phyloP scores from a whole-genome alignment of 768 basidiomycete genomes.

The Hypholoma sublateritium region DNA sequence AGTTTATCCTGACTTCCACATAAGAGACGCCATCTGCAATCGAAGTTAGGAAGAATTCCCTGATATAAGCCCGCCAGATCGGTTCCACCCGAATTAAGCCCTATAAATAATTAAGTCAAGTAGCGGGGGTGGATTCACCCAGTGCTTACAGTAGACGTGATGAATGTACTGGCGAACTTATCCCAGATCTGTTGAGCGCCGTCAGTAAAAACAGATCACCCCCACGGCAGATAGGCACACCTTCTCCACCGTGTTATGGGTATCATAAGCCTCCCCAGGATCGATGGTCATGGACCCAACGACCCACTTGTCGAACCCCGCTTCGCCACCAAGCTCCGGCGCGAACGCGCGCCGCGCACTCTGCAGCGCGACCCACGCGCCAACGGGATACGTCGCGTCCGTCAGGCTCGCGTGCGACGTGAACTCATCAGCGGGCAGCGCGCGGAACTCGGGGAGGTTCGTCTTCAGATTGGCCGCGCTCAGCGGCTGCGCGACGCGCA shows the following conservation, averaged over 20 bases:
- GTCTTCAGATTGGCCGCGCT: conserved; percentile 38
- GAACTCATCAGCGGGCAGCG: conserved; percentile 38
- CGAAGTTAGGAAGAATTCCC: conserved; percentile 58
- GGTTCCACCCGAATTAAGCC: conserved; percentile 52
- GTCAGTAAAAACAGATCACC: neutral
- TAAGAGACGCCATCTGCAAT: conserved; percentile 75
- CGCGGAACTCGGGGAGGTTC: conserved; percentile 52
- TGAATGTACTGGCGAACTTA: conserved; percentile 62
- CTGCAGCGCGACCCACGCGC: conserved; percentile 54
- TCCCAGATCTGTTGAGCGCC: conserved; percentile 63
- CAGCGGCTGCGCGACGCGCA: conserved; percentile 44
- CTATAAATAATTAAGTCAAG: conserved; percentile 22
- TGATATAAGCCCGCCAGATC: conserved; percentile 59
- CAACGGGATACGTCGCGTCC: conserved; percentile 40
- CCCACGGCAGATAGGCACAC: conserved; percentile 27
- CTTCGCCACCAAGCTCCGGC: conserved; percentile 51
- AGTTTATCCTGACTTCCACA: conserved; percentile 68
- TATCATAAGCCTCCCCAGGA: conserved; percentile 69
- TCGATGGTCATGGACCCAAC: conserved; percentile 61
- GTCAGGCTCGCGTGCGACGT: conserved; percentile 36
- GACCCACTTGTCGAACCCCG: conserved; percentile 72
- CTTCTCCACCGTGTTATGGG: conserved; percentile 69
- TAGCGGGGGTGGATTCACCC: neutral
- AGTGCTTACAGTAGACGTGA: conserved; percentile 43
- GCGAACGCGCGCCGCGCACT: conserved; percentile 56